Percentiles rank a stretch among this genome's conserved stretches.
Evolutionary conservation across 208 protist species (phyloP).

Genomic region (Trypanosoma rangeli): DNA sequence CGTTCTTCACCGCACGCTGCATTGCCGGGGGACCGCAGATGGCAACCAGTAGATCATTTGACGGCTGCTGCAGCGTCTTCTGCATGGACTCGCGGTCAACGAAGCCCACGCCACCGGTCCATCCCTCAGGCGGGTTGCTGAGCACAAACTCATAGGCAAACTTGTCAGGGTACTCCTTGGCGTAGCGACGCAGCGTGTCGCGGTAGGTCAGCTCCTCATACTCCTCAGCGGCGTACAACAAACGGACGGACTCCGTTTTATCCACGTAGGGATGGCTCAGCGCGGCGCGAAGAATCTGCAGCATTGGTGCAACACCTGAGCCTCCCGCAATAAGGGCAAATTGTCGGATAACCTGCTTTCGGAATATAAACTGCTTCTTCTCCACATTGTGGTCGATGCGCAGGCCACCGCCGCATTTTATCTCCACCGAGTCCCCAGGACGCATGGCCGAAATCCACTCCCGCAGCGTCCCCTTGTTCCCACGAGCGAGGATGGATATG

Average conservation of each 20-base stretch:
- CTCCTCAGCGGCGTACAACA: conserved; percentile 67
- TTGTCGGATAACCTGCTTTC: conserved; percentile 40
- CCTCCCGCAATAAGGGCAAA: conserved; percentile 63
- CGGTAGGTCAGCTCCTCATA: conserved; percentile 63
- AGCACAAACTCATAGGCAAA: conserved; percentile 51
- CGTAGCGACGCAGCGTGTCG: conserved; percentile 32
- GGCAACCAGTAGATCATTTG: conserved; percentile 67
- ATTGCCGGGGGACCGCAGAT: conserved; percentile 81
- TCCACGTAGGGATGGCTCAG: conserved; percentile 50
- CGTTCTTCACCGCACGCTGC: conserved; percentile 60
- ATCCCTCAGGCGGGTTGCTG: conserved; percentile 52
- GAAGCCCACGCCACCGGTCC: conserved; percentile 70
- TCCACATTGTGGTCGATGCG: conserved; percentile 39
- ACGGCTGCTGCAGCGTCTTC: conserved; percentile 45
- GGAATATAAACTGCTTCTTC: conserved; percentile 52
- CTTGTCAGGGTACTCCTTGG: conserved; percentile 43
- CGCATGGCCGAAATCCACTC: conserved; percentile 63
- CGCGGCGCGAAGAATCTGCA: conserved; percentile 74
- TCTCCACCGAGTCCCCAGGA: conserved; percentile 69
- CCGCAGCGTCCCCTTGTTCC: conserved; percentile 64
- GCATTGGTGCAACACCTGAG: conserved; percentile 74
- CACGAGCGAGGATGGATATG: conserved; percentile 51
- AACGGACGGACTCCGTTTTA: conserved; percentile 46
- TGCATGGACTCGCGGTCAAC: conserved; percentile 40
- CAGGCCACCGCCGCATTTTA: conserved; percentile 61